These are phyloP conservation scores for Fistulinella prunicolor DNA, from an alignment of 768 basidiomycete species.

Conservation along the genomic window DNA sequence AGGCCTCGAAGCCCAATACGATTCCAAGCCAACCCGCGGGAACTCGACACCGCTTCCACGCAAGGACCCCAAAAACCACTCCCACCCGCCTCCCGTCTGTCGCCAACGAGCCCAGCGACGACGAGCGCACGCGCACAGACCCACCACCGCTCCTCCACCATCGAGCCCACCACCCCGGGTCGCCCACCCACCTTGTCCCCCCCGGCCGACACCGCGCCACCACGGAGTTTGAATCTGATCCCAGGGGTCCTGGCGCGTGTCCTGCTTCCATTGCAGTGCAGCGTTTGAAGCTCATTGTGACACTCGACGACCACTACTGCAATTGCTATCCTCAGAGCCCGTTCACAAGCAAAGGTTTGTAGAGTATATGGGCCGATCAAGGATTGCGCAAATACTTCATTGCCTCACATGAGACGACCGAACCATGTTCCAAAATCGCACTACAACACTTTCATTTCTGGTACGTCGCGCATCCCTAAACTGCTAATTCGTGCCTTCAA, in stretches of 20 bases:
- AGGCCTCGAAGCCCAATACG: constrained; percentile 28
- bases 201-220: constrained; percentile 9
- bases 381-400: too few relatives aligned
- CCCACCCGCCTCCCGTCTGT: not conserved
- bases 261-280: not conserved
- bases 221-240: constrained; percentile 31
- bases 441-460: too few relatives aligned
- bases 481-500: too few relatives aligned
- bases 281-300: not conserved
- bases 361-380: too few relatives aligned
- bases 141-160: not conserved
- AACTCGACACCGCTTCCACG: constrained; percentile 26
- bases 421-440: too few relatives aligned
- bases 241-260: constrained; percentile 29
- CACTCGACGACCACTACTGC: not conserved
- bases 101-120: constrained; percentile 4
- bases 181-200: not conserved
- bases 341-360: too few relatives aligned
- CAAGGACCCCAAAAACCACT: constrained; percentile 24
- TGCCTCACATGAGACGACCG: too few relatives aligned
- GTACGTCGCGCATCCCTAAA: too few relatives aligned
- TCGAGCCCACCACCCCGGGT: not conserved
- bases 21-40: constrained; percentile 28
- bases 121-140: not conserved
- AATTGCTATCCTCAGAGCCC: too few relatives aligned